Evolutionary conservation across 352 stramenopile species (phyloP), one percentile per base, ranked within the genome.

Genomic region (Phytophthora ohioensis): DNA sequence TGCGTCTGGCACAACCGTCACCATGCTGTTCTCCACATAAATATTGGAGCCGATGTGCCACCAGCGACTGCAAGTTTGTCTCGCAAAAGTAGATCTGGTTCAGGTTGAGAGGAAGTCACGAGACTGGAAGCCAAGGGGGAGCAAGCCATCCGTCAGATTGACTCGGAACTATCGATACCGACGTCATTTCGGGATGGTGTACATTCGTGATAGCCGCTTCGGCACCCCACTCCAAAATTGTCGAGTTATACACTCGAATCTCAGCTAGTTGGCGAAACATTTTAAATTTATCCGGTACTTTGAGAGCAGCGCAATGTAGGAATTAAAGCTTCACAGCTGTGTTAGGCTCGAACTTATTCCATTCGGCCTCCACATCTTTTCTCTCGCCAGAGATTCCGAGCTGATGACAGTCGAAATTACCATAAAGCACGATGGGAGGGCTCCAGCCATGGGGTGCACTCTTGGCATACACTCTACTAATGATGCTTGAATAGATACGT

Each of bases 111-210:
- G 82, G 77, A 35, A 88, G 56, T 77, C 57, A 0, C 7, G 30
- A 3, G 76, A 67, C n/a, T 78, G 49, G 9, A 89, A 57, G 2
- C 76, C 82, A 1, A 49, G 45, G 3, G 81, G 81, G 27, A 91
- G 69, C 5, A 34, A 27, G 4, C 69, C 64, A 34, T 61, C 27
- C 5, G 35, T 42, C 55, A 89, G 69, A 6, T 71, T 49, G 0
- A 77, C 68, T 8, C 67, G 55, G n/a, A 2, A 81, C 59, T 0
- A 88, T 9, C 4, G 65, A 78, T 6, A 88, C 5, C 5, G 66
- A 57, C 0, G 64, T 69, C n/a, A 91, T 21, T 4, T 67, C 34
- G 17, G 75, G 67, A 32, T 88, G 75, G 31, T 69, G 17, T 0
- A 35, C 38, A 32, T 71, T 64, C 3, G 73, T 76, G 17, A 86